phyloP scores from a whole-genome alignment of 2,329 filamentous ascomycete species.

The Ophiostoma sp. region DNA sequence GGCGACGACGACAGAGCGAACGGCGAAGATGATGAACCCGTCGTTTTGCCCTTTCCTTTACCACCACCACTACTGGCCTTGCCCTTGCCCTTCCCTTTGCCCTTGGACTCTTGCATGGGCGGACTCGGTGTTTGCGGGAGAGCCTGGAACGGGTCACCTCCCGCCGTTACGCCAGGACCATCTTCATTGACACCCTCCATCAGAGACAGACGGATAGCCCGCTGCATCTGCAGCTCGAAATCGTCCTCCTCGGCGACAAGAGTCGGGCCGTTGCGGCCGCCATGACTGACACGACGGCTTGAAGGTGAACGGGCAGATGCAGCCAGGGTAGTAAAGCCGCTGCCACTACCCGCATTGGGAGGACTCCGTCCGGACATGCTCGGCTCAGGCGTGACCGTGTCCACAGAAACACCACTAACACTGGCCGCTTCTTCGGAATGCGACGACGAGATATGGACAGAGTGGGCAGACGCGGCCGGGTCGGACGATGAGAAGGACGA shows the following conservation, averaged over 20 bases:
- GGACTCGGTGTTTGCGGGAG: conserved; percentile 9
- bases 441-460: neutral
- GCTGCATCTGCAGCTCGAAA: conserved; percentile 62
- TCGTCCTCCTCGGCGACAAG: conserved; percentile 47
- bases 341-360: conserved; percentile 26
- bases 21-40: neutral
- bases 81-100: conserved; percentile 24
- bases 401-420: conserved; percentile 33
- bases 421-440: conserved; percentile 1
- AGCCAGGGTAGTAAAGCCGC: conserved; percentile 25
- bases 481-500: conserved; percentile 39
- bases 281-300: conserved; percentile 9
- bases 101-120: conserved; percentile 28
- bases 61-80: conserved; percentile 14
- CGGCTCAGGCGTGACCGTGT: conserved; percentile 57
- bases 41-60: conserved; percentile 16
- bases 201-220: conserved; percentile 62
- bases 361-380: conserved; percentile 49
- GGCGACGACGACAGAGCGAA: conserved; percentile 35
- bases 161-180: neutral
- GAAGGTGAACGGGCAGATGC: conserved; percentile 22
- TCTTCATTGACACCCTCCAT: conserved; percentile 55
- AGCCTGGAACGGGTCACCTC: neutral
- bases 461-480: conserved; percentile 36
- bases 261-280: conserved; percentile 17